Conservation (phyloP, 2,329 filamentous ascomycete genomes). For the Penicillium hesseltinei region DNA sequence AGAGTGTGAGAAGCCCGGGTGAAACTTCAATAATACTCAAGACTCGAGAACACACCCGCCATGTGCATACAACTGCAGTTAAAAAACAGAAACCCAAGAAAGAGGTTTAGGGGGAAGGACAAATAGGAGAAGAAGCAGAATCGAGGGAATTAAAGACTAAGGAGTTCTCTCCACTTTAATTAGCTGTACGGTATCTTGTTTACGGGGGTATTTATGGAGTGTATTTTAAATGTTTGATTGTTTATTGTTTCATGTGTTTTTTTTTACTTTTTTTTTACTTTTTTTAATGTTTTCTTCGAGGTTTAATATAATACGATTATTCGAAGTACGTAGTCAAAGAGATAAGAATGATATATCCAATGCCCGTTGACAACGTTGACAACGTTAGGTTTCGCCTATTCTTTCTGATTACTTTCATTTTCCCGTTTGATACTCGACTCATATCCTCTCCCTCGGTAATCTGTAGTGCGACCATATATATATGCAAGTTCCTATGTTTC, state of each 20-base stretch:
- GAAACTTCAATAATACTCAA: slow-evolving; percentile 6
- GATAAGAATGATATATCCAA: background rate
- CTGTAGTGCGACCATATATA: background rate
- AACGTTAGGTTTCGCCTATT: background rate
- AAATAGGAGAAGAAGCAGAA: slow-evolving; percentile 16
- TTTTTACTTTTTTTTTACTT: too few species aligned
- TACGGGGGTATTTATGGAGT: background rate
- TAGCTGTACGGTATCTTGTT: background rate
- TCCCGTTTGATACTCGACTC: background rate
- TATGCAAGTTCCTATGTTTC: background rate
- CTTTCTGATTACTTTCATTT: slow-evolving; percentile 2
- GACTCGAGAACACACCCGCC: slow-evolving; percentile 9
- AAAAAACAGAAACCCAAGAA: slow-evolving; percentile 11
- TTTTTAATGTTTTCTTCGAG: background rate
- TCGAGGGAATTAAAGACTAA: slow-evolving; percentile 12
- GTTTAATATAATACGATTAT: background rate
- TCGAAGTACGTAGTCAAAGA: background rate
- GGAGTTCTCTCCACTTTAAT: slow-evolving; percentile 14
- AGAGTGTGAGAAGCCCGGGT: slow-evolving; percentile 32
- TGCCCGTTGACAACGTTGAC: background rate
- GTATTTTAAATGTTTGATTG: background rate
- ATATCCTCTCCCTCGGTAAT: background rate
- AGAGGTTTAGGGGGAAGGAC: slow-evolving; percentile 9
- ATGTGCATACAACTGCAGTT: background rate
- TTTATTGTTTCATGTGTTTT: slow-evolving; percentile 1